Percentiles rank a stretch among this genome's conserved stretches.
Evolutionary conservation across 2,329 filamentous ascomycete species (phyloP).

Genomic region (Monilinia aucupariae): DNA sequence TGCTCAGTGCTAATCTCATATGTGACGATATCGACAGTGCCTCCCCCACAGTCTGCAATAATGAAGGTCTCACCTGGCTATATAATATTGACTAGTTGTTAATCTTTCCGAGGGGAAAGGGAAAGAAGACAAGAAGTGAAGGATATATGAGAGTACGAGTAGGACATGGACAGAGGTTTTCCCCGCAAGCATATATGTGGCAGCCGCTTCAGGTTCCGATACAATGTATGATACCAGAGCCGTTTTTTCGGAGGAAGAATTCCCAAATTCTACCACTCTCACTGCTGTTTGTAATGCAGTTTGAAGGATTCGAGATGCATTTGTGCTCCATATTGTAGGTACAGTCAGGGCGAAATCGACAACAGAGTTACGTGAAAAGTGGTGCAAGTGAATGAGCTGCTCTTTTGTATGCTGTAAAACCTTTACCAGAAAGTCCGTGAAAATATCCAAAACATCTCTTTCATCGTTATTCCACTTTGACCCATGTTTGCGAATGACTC

Average conservation of each 20-base stretch:
- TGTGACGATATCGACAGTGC: slow-evolving; percentile 29
- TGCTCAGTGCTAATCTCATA: slow-evolving; percentile 25
- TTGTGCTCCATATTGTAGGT: slow-evolving; percentile 18
- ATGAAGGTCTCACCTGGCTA: slow-evolving; percentile 27
- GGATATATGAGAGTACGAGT: too few species aligned
- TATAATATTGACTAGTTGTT: neutral
- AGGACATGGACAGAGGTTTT: slow-evolving; percentile 11
- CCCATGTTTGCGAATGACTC: slow-evolving; percentile 9
- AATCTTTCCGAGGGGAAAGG: neutral
- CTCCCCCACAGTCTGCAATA: slow-evolving; percentile 30
- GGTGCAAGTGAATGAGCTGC: neutral
- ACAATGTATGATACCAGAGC: slow-evolving; percentile 23
- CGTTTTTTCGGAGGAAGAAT: neutral
- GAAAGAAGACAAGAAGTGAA: neutral
- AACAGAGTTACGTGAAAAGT: neutral
- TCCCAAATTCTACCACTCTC: slow-evolving; percentile 16
- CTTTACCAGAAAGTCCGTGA: slow-evolving; percentile 5
- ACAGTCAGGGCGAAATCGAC: slow-evolving; percentile 21
- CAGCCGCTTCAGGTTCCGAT: slow-evolving; percentile 32
- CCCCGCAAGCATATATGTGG: slow-evolving; percentile 24
- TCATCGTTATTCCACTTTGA: neutral
- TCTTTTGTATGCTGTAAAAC: slow-evolving; percentile 1
- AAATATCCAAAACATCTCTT: neutral
- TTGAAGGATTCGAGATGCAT: slow-evolving; percentile 19
- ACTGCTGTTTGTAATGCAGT: slow-evolving; percentile 8